Evolutionary conservation across 208 protist species (phyloP), one percentile per base, ranked within the genome.

Genomic region (Herpetomonas samuelpessoai): DNA sequence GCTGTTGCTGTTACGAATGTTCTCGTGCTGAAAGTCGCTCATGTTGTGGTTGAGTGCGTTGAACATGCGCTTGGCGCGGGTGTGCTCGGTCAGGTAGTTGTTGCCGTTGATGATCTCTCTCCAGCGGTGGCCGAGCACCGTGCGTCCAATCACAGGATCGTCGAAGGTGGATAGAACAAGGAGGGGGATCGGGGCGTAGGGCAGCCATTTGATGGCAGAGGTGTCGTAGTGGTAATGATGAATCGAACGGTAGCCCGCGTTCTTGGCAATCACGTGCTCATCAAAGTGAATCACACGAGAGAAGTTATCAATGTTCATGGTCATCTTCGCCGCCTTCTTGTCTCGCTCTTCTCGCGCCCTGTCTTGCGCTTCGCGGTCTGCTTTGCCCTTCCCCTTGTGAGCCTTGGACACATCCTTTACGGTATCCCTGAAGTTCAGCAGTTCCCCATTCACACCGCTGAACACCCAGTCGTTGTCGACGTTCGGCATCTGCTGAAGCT

Each of bases 221-320:
- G 71, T 65, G 44, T 75, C 76, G 19, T 64, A 27, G 65, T 90
- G 67, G 59, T 86, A 90, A 53, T 86, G 65, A 41, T 84, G 68
- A 2, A 66, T 35, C 0, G 70, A 83, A 27, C 65, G 49, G 53
- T 79, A 89, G n/a, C 82, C 82, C 24, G 56, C 59, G 3, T 57
- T 57, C 52, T 63, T 65, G 47, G 68, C 71, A 26, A 80, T 70
- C 30, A 88, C 57, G 68, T 88, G 66, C 52, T 68, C 35, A 35
- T 88, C 81, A 52, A 82, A 83, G 46, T 84, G 68, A 46, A 72
- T 39, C n/a, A 82, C 54, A 21, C 68, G 57, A 4, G 18, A 68
- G 50, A 69, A 77, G 30, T 59, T 63, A 27, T 67, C 35, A 22
- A 76, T 67, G 51, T 74, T 76, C n/a, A 45, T 55, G 29, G 18